Percentiles rank a stretch among this genome's conserved stretches.
Conservation (phyloP, 352 stramenopile genomes). For the Phytophthora cactorum region DNA sequence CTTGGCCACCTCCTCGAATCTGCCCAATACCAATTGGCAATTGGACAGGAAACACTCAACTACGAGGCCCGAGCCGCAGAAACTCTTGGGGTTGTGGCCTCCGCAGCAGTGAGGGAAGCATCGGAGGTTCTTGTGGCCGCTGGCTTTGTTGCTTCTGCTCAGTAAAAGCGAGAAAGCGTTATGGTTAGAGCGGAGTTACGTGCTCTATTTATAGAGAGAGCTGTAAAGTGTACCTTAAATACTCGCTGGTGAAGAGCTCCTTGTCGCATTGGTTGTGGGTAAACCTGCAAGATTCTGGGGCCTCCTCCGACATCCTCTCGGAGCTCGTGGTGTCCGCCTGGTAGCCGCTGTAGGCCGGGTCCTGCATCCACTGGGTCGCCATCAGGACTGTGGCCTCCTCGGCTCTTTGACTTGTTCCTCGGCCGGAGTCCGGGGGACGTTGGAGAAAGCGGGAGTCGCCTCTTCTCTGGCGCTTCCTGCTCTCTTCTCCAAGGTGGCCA, state of each 20-base stretch:
- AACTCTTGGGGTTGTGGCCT: constrained; percentile 86
- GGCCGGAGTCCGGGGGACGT: background rate
- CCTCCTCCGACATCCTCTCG: constrained; percentile 24
- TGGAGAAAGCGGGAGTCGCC: constrained; percentile 27
- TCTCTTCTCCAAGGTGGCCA: constrained; percentile 25
- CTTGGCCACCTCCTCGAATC: constrained; percentile 77
- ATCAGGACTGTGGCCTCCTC: constrained; percentile 16
- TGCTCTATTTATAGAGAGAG: background rate
- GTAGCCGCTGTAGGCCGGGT: constrained; percentile 16
- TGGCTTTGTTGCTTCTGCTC: constrained; percentile 85
- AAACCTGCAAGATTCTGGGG: constrained; percentile 38
- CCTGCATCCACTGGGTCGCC: constrained; percentile 32
- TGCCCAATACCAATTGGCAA: constrained; percentile 68
- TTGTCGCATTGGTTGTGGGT: constrained; percentile 79
- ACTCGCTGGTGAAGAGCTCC: constrained; percentile 76
- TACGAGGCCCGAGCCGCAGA: constrained; percentile 79
- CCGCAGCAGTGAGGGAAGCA: constrained; percentile 88
- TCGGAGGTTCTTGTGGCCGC: constrained; percentile 83
- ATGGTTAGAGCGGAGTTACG: background rate
- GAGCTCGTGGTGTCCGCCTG: constrained; percentile 11
- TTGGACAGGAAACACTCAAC: constrained; percentile 68
- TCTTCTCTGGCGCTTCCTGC: constrained; percentile 30
- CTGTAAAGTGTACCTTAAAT: constrained; percentile 53
- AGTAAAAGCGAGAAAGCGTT: background rate
- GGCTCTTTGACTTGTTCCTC: constrained; percentile 6